Base-by-base conservation (phyloP, 2,329 filamentous ascomycete species). In the Thelonectria discophora region DNA sequence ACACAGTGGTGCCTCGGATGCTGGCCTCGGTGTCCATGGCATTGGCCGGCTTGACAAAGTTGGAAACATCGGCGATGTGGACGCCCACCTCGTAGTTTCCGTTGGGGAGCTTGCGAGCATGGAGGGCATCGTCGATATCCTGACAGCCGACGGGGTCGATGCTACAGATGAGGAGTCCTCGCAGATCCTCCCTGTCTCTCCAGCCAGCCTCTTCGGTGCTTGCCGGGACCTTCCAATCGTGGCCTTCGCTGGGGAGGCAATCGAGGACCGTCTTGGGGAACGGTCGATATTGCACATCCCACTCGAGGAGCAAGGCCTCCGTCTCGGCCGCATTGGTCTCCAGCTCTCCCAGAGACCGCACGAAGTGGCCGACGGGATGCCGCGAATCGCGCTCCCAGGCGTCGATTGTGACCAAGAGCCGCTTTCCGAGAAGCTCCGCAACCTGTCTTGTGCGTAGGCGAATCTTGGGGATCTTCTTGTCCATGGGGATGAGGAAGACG, bases 321-420 rank as follows among this genome's bases (percentile, higher is more conserved):
- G 95, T 99, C 80, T 98, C 95, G 8, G 95, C 95, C n/a, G 91
- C 93, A 77, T 99, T 98, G 6, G 92, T 97, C 78, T 99, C 95
- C 48, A 99, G 80, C 76, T 97, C 94, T 66, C 95, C 95, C 9
- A 99, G 81, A 21, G 93, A 95, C 62, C 95, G 90, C 50, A 99
- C 90, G 72, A 98, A 96, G 76, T 99, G 95, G 11, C 95, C 95
- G 17, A 92, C 86, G 1, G 95, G 95, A 74, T 98, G 95, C 60
- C 95, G 86, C 4, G 94, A 96, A 74, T 97, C 93, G 64, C 93
- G 86, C 63, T 97, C 93, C 95, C 95, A 99, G 1, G 91, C 89
- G 78, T 99, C 95, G 66, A 99, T 96, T 0, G 93, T 94, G 43
- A 97, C 92, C 11, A 99, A 78, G 51, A 99, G 89, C 59, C 96